These are phyloP conservation scores for Epipyxis sp. DNA, from an alignment of 108 stramenopile species.

Conservation along the genomic window DNA sequence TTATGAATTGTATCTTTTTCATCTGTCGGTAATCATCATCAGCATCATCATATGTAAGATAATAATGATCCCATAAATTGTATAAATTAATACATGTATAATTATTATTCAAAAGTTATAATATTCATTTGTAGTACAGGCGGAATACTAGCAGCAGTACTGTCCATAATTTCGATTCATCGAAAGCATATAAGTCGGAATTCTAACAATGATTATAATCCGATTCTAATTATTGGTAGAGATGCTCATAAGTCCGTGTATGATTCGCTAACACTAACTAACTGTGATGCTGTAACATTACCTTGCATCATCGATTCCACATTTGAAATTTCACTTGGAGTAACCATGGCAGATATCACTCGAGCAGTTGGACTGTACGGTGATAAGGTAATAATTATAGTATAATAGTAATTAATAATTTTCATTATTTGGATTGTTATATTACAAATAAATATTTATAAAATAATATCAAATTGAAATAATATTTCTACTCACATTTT, in stretches of 20 bases:
- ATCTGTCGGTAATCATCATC: no score
- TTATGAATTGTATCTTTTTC: no score
- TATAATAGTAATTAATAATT: neutral
- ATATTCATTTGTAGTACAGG: slow-evolving; percentile 35
- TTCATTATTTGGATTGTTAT: neutral
- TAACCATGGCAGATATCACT: neutral
- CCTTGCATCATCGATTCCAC: neutral
- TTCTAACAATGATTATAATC: neutral
- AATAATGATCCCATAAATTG: no score
- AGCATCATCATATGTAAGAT: no score
- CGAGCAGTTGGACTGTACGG: neutral
- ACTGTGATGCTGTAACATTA: neutral
- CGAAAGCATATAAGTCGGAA: neutral
- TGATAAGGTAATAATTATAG: neutral
- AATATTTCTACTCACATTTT: no score
- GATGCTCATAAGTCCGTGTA: neutral
- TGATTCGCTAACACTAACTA: neutral
- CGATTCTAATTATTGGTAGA: neutral
- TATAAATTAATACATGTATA: neutral
- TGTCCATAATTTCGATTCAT: slow-evolving; percentile 27
- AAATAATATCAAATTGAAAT: no score
- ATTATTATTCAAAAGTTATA: neutral
- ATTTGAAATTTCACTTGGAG: neutral
- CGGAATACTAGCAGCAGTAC: slow-evolving; percentile 45
- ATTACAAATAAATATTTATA: no score